phyloP scores from a whole-genome alignment of 83 land plant species.

The Picea abies region DNA sequence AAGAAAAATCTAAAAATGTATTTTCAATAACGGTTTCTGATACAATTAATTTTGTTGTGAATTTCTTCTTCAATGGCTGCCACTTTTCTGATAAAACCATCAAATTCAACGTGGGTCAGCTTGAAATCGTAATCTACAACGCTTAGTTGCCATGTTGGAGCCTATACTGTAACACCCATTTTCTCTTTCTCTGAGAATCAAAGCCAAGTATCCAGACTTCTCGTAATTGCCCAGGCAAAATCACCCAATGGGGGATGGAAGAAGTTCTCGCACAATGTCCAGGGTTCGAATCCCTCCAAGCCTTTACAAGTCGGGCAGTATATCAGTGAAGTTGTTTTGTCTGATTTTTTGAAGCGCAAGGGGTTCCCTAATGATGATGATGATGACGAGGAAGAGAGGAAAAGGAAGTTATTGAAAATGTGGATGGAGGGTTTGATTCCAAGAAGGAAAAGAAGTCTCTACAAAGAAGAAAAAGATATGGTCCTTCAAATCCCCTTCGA shows the following conservation, averaged over 20 bases:
- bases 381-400: too few relatives aligned
- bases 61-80: background rate
- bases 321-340: background rate
- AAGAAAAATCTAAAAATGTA: too few relatives aligned
- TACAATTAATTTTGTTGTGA: background rate
- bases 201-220: background rate
- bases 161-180: background rate
- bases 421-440: background rate
- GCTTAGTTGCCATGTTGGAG: background rate
- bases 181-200: background rate
- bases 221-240: background rate
- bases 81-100: too few relatives aligned
- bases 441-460: background rate
- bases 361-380: background rate
- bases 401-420: background rate
- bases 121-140: background rate
- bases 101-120: background rate
- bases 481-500: too few relatives aligned
- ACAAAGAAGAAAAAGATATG: too few relatives aligned
- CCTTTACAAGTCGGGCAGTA: background rate
- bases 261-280: background rate
- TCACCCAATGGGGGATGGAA: background rate
- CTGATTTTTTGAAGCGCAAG: background rate
- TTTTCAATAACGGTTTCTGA: too few relatives aligned
- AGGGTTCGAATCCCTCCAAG: background rate